These are phyloP conservation scores for Lepiota subincarnata DNA, from an alignment of 768 basidiomycete genomes.

Conservation along the genomic window DNA sequence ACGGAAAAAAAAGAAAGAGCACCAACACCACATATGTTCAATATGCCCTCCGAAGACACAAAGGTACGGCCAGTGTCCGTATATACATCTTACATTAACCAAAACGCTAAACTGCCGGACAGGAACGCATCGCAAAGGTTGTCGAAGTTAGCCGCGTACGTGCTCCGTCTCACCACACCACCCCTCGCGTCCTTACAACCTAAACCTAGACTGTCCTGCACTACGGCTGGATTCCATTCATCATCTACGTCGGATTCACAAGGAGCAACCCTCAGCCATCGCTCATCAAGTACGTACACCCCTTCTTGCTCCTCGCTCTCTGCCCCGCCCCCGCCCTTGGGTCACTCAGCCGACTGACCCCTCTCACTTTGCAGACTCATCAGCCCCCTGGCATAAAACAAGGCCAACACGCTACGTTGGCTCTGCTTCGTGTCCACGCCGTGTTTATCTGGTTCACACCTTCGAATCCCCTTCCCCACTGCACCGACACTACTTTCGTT, in stretches of 20 bases:
- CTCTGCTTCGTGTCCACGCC: no score
- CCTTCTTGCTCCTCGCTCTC: neutral
- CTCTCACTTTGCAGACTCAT: slow-evolving; percentile 61
- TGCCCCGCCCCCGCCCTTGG: neutral
- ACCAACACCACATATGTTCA: slow-evolving; percentile 15
- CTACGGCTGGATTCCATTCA: slow-evolving; percentile 94
- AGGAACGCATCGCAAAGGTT: slow-evolving; percentile 82
- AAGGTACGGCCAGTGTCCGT: slow-evolving; percentile 47
- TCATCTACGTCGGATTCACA: slow-evolving; percentile 94
- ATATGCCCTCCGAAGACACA: slow-evolving; percentile 89
- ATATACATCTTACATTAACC: neutral
- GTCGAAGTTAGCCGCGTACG: slow-evolving; percentile 80
- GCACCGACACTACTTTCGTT: neutral
- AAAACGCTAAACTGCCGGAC: neutral
- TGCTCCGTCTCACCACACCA: slow-evolving; percentile 14
- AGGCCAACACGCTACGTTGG: no score
- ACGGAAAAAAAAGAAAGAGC: slow-evolving; percentile 10
- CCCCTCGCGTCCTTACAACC: neutral
- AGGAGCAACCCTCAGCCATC: slow-evolving; percentile 92
- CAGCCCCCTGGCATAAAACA: slow-evolving; percentile 84
- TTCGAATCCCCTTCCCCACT: slow-evolving; percentile 12
- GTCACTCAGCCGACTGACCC: slow-evolving; percentile 7
- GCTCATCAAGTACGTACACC: slow-evolving; percentile 80
- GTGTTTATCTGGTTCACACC: neutral
- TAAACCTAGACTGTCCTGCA: slow-evolving; percentile 74